Base-by-base conservation (phyloP, 805 yeast species). In the Yarrowia yakushimensis region DNA sequence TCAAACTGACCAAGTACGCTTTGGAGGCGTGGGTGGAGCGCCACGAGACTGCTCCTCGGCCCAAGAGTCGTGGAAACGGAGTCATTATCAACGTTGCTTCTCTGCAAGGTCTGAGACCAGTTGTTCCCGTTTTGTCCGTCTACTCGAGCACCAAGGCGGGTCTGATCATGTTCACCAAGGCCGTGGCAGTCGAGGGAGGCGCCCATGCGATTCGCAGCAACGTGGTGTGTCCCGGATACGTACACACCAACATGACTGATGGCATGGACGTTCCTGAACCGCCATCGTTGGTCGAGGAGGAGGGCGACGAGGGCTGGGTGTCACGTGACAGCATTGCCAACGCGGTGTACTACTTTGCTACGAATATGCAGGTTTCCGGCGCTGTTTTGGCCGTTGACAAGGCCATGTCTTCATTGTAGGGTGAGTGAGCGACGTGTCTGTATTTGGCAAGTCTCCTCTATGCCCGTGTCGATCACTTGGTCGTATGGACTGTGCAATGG, bases 91-190 rank as follows among this genome's bases (percentile, higher is more conserved):
- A 87, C 68, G 72, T 90, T 0, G 82, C 93, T 1, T 88, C 96
- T 0, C 78, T 86, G 8, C 74, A 90, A 23, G 83, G 87, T 0
- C 48, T 75, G 2, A 74, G 78, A 0, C 80, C 78, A 0, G 18
- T 59, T n/a, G 63, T 66, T 11, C 79, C 81, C 2, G 96, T 96
- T 0, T 79, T 90, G 0, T 65, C 83, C 0, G 85, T 85, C 0
- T 90, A 90, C 67, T 75, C 87, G 0, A 87, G 91, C 0, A 76
- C 87, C 59, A 90, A 90, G 69, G 85, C 86, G 0, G 96, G 90
- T 0, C 68, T 90, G 2, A 73, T 81, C 52, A 86, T 86, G 7
- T 83, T 89, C 67, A 81, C 90, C 0, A 73, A 76, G 52, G 71
- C 85, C 0, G 69, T 88, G 34, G 87, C 92, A 0, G 67, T 71